Evolutionary conservation across 805 yeast species (phyloP).

Genomic region (Candida ipomoeae): DNA sequence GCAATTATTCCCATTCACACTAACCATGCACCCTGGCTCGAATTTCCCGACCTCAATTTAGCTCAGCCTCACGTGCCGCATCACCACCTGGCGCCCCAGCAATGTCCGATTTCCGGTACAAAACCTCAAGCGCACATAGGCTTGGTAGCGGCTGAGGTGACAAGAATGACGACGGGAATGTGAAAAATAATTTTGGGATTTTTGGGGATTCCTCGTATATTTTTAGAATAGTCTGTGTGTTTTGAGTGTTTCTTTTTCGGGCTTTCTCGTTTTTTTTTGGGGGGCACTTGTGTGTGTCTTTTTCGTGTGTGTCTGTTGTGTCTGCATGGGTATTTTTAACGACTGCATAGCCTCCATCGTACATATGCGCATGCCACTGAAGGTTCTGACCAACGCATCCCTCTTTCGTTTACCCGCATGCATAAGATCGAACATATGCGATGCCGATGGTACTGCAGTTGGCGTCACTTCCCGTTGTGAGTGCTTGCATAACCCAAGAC

Average conservation of each 20-base stretch:
- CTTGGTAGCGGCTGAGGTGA: too few relatives aligned
- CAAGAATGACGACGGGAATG: too few relatives aligned
- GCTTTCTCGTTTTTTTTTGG: too few relatives aligned
- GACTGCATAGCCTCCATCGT: slow-evolving; percentile 1
- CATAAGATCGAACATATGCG: slow-evolving; percentile 5
- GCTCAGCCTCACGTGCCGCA: slow-evolving; percentile 1
- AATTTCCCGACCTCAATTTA: not conserved
- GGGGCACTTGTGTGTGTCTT: too few relatives aligned
- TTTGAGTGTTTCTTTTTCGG: too few relatives aligned
- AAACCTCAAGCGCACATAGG: not conserved
- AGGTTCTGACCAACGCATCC: slow-evolving; percentile 3
- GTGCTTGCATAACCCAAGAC: not conserved
- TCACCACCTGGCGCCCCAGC: not conserved
- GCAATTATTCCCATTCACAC: not conserved
- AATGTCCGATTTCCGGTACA: not conserved
- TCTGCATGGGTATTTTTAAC: not conserved
- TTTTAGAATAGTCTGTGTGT: too few relatives aligned
- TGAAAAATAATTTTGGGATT: too few relatives aligned
- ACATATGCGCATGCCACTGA: slow-evolving; percentile 4
- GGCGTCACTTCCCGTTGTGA: not conserved
- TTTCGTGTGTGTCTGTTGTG: not conserved
- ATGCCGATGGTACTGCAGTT: slow-evolving; percentile 3
- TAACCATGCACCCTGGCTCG: not conserved
- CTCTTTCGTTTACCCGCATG: slow-evolving; percentile 5
- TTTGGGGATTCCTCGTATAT: too few relatives aligned